Base-by-base conservation (phyloP, 805 yeast genomes). In the Nakazawaea pomicola region DNA sequence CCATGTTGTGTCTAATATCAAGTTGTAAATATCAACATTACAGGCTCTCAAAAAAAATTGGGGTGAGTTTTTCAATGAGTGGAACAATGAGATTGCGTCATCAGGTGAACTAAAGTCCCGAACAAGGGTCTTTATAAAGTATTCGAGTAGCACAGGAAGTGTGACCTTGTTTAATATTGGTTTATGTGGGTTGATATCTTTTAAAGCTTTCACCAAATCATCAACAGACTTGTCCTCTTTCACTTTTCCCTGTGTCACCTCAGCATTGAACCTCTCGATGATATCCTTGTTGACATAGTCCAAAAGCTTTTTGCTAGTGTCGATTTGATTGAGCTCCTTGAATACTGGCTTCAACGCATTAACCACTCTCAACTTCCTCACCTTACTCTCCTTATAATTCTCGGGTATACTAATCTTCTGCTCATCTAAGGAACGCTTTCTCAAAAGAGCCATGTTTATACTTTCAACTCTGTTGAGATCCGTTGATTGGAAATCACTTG, bases 11-110 rank as follows among this genome's bases (percentile, higher is more conserved):
- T 14, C 11, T 12, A 42, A 20, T 6, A 42, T 6, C 17, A 24
- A 9, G 29, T 42, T 42, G 38, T 42, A 42, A 14, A 42, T 16
- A 31, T 42, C 45, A 6, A 23, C 31, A 37, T 36, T 42, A 28
- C 41, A 42, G 10, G 38, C 31, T 20, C 31, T 21, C 10, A 42
- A 23, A 14, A 33, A 42, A 11, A 42, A 10, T 18, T 6, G 31
- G 18, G 43, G 39, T 12, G 25, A 23, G 6, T 23, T 15, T 24
- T 37, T 42, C 16, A 42, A 29, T 6, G 41, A 36, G 10, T 36
- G 38, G 24, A 42, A 42, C 4, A 42, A 14, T 4, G 45, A 33
- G 4, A 42, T 20, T 3, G 41, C 41, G 18, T 42, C 45, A 4
- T 32, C 18, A 6, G 41, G 30, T 7, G 45, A 36, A 14, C 29